Evolutionary conservation across 148 eudicot genomes (phyloP), one percentile per base, ranked within the genome.

Genomic region (Amaranthus hypochondriacus): DNA sequence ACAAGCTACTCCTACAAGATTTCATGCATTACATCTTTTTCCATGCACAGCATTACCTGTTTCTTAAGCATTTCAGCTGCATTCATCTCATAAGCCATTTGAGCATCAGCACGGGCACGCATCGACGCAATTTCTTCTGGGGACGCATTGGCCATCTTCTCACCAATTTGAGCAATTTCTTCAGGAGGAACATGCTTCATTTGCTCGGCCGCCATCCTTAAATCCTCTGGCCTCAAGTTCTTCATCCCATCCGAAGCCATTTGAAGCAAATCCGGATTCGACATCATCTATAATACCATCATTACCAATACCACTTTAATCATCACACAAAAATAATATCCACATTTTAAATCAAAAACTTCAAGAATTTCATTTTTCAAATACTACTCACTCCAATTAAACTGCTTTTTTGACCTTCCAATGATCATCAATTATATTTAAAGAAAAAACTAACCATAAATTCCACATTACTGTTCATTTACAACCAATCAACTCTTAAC

Each of bases 241-340:
- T 88, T 84, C 96, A 92, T 90, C 81, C 96, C 77, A 77, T 95
- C 99, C 43, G 99, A 76, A n/a, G 97, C 97, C 99, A 95, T 92
- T 78, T 83, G 89, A 72, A 95, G 79, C 81, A 95, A 82, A 0
- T 95, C 99, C 8, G 99, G 99, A 84, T 92, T 92, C 21, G 99
- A 92, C 97, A 95, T 89, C 99, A 95, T 90, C 99, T 95, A 90
- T 79, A 83, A 66, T 9, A 48, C 15, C 42, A 73, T 4, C 9
- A 4, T 42, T n/a, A 53, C 18, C 42, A 53, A 71, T 48, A 78
- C 52, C 70, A 66, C 5, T 66, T 2, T 44, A 66, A 9, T 8
- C 39, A 63, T 21, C 59, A 68, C 15, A 70, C 56, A 56, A 56
- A 5, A 68, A n/a, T 7, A 53, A 13, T 9, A 14, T 18, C 9